phyloP scores from a whole-genome alignment of 2,329 filamentous ascomycete species.

The Leptographium lundbergii region DNA sequence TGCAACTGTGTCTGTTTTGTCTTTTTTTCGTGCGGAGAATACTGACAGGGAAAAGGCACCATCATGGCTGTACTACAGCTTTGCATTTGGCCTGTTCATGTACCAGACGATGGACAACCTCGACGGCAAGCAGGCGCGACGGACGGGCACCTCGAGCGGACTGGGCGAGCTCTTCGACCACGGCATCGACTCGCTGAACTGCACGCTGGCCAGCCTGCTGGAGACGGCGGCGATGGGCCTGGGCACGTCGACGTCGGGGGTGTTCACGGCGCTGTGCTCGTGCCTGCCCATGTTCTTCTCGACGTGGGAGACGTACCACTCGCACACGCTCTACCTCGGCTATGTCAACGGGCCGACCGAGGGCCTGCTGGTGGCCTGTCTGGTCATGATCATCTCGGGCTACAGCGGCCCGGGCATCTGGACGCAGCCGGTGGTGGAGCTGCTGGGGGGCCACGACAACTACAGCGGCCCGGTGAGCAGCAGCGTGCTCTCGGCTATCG shows the following conservation, averaged over 20 bases:
- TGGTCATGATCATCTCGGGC: conserved; percentile 76
- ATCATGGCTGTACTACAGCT: conserved; percentile 90
- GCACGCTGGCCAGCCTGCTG: conserved; percentile 80
- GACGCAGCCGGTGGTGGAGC: conserved; percentile 58
- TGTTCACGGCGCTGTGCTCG: conserved; percentile 83
- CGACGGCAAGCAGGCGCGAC: conserved; percentile 90
- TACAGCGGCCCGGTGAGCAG: conserved; percentile 21
- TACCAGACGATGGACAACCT: conserved; percentile 99
- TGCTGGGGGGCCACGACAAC: conserved; percentile 42
- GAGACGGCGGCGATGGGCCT: conserved; percentile 90
- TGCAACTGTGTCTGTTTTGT: background rate
- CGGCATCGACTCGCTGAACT: conserved; percentile 96
- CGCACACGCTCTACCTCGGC: conserved; percentile 89
- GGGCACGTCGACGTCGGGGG: conserved; percentile 69
- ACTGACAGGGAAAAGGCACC: conserved; percentile 46
- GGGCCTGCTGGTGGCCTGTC: conserved; percentile 77
- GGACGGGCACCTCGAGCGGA: conserved; percentile 88
- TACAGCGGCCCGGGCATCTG: conserved; percentile 82
- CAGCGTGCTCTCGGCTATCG: conserved; percentile 47
- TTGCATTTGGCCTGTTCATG: conserved; percentile 93
- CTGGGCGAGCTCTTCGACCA: conserved; percentile 97
- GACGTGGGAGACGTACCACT: conserved; percentile 99
- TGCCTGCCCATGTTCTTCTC: conserved; percentile 98
- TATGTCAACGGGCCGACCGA: conserved; percentile 97
- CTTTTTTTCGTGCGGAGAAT: background rate